Conservation (phyloP, 768 basidiomycete species). For the Boletus patriciae region DNA sequence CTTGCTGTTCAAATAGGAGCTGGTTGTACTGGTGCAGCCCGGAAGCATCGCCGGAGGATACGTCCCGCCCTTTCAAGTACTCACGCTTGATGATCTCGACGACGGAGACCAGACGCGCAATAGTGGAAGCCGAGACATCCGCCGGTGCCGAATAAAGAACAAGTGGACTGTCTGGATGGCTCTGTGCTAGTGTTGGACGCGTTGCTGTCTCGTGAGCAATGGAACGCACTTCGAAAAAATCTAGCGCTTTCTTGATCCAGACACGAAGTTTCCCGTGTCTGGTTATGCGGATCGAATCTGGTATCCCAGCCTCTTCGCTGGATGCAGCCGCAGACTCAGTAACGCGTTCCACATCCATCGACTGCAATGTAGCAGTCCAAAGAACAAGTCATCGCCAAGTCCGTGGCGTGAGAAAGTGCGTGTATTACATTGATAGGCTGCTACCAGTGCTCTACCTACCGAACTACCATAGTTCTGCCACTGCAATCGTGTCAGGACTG, state of each 20-base stretch:
- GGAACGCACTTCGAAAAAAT: constrained; percentile 50
- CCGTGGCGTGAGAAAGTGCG: constrained; percentile 23
- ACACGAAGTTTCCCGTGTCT: constrained; percentile 52
- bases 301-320: constrained; percentile 2
- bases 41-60: constrained; percentile 40
- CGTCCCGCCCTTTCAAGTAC: constrained; percentile 55
- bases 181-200: constrained; percentile 34
- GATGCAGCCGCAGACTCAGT: constrained; percentile 2
- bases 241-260: constrained; percentile 54
- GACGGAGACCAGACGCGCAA: constrained; percentile 69
- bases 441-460: constrained; percentile 34
- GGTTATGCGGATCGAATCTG: constrained; percentile 52
- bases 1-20: constrained; percentile 46
- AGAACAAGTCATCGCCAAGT: background rate
- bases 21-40: constrained; percentile 82
- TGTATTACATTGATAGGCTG: background rate
- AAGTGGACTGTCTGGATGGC: constrained; percentile 48
- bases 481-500: constrained; percentile 32
- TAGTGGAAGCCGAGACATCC: constrained; percentile 37
- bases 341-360: constrained; percentile 19
- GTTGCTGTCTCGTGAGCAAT: background rate
- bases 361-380: background rate
- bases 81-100: constrained; percentile 86
- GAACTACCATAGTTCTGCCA: constrained; percentile 57
- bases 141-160: constrained; percentile 61